phyloP scores from a whole-genome alignment of 2,329 filamentous ascomycete genomes.

The Pestalotiopsis sp. region DNA sequence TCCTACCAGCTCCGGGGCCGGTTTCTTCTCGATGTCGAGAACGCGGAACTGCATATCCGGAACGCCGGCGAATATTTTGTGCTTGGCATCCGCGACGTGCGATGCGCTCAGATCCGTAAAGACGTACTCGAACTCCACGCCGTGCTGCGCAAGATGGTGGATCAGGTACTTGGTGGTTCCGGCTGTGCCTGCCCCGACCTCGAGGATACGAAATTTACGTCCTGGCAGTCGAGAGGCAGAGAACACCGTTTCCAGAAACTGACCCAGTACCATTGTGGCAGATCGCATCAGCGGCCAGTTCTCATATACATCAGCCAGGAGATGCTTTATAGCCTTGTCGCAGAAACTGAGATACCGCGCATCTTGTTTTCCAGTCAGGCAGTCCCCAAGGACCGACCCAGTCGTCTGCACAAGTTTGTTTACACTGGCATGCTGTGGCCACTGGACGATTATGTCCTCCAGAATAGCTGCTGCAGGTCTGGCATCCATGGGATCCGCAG shows the following conservation, averaged over 20 bases:
- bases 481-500: conserved; percentile 5
- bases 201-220: background rate
- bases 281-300: conserved; percentile 20
- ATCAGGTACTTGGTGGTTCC: conserved; percentile 21
- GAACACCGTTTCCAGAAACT: background rate
- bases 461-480: conserved; percentile 12
- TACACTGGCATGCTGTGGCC: conserved; percentile 18
- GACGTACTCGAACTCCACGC: conserved; percentile 34
- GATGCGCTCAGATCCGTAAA: conserved; percentile 41
- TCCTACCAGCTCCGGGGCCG: conserved; percentile 14
- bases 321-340: conserved; percentile 17
- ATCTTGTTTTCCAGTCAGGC: conserved; percentile 34
- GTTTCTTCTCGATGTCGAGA: conserved; percentile 28
- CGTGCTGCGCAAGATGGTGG: conserved; percentile 19
- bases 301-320: conserved; percentile 23
- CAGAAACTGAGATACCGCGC: conserved; percentile 41
- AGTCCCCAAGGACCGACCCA: conserved; percentile 27
- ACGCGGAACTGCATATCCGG: conserved; percentile 26
- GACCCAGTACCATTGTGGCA: background rate
- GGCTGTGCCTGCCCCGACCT: background rate
- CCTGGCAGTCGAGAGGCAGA: background rate
- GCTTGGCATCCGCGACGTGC: conserved; percentile 28
- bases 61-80: conserved; percentile 18
- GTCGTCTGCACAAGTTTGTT: conserved; percentile 16
- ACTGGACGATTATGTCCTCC: conserved; percentile 9